Base-by-base conservation (phyloP, 768 basidiomycete genomes). In the Pilatotrama ljubarskyi region DNA sequence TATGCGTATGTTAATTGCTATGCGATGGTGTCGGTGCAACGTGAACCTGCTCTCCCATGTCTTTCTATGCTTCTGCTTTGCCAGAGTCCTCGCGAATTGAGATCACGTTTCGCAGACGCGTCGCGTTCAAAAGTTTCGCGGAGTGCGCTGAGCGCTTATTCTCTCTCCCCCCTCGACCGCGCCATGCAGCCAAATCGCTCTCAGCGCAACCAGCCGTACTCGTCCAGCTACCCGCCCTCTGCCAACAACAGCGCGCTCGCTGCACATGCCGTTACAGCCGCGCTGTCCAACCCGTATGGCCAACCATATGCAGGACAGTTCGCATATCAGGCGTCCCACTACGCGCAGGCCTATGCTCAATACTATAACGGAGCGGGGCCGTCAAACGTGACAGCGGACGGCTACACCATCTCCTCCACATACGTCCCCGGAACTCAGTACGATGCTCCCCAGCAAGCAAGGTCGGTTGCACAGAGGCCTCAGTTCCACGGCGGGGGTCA, bases 331-430 rank as follows among this genome's bases (percentile, higher is more conserved):
- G 68, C 71, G 2, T 63, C 71, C 13, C 74, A 76, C 58, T 71
- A 76, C 53, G 72, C 73, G 1, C 73, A 74, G 58, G 69, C 73
- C 18, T 69, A 69, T 51, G 59, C 62, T 29, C 66, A 65, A 35
- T 55, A 61, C 40, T 62, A 60, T 57, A 58, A 43, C 24, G 56
- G 14, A 17, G 56, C 58, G 15, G 65, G 60, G 13, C 52, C 60
- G 17, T 66, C 70, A 14, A 35, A 51, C 20, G 56, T 68, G 8
- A 75, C 74, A 2, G 48, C 70, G 5, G 68, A 72, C 32, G 75
- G 75, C 11, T 75, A 75, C 51, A 67, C 71, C 2, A 64, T 72
- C 25, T 75, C 74, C 8, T 70, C 74, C 1, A 69, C 74, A 1
- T 75, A 73, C 50, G 61, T 55, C n/a, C 67, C 69, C 13, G 58